Base-by-base conservation (phyloP, 176 grass and related monocot species). In the Carex littledalei region DNA sequence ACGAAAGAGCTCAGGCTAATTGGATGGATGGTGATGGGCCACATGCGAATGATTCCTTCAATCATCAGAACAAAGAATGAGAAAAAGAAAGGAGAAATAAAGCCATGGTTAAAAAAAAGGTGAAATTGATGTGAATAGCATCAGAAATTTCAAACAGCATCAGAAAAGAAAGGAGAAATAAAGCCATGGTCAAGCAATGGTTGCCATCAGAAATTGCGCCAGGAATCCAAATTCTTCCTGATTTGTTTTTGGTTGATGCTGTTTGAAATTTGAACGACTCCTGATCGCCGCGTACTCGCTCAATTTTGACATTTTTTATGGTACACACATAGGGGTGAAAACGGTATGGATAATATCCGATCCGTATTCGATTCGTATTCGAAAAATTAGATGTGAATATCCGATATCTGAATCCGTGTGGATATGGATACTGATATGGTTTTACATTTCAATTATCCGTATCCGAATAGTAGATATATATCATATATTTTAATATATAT, bases 201-300 rank as follows among this genome's bases (percentile, higher is more conserved):
- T 84, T 20, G n/a, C 85, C 69, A 61, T 64, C 80, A 35, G 67
- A 82, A 67, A 22, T 63, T 83, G 3, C 17, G 39, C 63, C 6
- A 31, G 8, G 80, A 83, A 83, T 83, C n/a, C 56, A 67, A 83
- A 50, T 37, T 83, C 79, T 63, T 32, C 4, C 35, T 64, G 2
- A 17, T 52, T 16, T 10, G 17, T 35, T 20, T 3, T 55, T 63
- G 29, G 22, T 52, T 29, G 45, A 75, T 52, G 71, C 14, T 53
- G 21, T 66, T 80, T 88, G 32, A 14, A 59, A 16, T 66, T 80
- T 88, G 31, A 14, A 59, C 82, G 72, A 43, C 76, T 14, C 17
- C 41, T 29, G 3, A 61, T 71, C 87, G 81, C 87, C 82, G 60
- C 81, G 47, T 84, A 52, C n/a, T 37, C 3, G 3, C n/a, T 14